phyloP scores from a whole-genome alignment of 2,329 filamentous ascomycete species.

The Claviceps lovelessii region DNA sequence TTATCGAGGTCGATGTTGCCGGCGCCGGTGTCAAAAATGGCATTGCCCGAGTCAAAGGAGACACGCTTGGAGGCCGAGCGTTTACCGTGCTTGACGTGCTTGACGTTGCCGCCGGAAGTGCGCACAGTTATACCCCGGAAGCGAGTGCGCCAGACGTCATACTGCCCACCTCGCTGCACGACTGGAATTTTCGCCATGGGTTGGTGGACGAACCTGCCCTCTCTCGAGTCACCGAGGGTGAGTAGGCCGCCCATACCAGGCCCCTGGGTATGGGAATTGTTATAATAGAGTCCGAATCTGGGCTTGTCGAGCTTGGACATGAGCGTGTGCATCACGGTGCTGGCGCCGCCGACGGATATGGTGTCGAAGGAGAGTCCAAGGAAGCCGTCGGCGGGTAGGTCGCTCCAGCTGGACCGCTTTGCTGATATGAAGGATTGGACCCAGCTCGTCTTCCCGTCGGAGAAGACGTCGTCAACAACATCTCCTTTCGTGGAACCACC shows the following conservation, averaged over 20 bases:
- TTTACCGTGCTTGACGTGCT: neutral
- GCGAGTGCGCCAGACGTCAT: slow-evolving; percentile 19
- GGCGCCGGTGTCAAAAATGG: slow-evolving; percentile 21
- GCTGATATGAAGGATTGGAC: slow-evolving; percentile 17
- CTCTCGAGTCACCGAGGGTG: slow-evolving; percentile 19
- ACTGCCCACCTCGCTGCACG: slow-evolving; percentile 6
- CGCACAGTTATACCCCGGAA: slow-evolving; percentile 1
- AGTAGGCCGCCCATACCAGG: slow-evolving; percentile 12
- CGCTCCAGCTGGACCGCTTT: slow-evolving; percentile 15
- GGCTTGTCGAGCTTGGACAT: slow-evolving; percentile 18
- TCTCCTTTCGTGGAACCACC: slow-evolving; percentile 15
- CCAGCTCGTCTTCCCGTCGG: slow-evolving; percentile 11
- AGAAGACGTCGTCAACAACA: slow-evolving; percentile 16
- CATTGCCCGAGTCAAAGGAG: slow-evolving; percentile 1
- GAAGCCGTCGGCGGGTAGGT: slow-evolving; percentile 20
- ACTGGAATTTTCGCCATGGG: slow-evolving; percentile 10
- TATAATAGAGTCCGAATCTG: slow-evolving; percentile 19
- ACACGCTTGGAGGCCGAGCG: neutral
- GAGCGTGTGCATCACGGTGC: slow-evolving; percentile 19
- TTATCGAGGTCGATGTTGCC: slow-evolving; percentile 14
- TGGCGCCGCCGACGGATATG: slow-evolving; percentile 16
- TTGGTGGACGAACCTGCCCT: slow-evolving; percentile 16
- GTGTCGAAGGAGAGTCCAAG: slow-evolving; percentile 20
- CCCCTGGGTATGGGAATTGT: slow-evolving; percentile 3
- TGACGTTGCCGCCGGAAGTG: neutral